Evolutionary conservation across 148 eudicot species (phyloP), one percentile per base, ranked within the genome.

Genomic region (Diospyros kaki): DNA sequence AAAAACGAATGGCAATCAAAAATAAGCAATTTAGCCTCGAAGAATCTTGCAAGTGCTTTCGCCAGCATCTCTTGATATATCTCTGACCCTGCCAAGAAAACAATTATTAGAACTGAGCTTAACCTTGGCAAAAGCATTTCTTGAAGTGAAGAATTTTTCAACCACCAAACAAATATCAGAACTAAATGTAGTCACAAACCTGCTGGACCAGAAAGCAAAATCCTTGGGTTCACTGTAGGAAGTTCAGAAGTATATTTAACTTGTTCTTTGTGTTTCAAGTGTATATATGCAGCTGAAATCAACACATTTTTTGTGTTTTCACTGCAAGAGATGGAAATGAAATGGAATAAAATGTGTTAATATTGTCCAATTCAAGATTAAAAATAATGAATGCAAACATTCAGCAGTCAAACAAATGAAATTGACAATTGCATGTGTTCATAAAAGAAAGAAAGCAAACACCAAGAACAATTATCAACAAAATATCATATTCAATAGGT

Each of bases 181-280:
- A 28, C 64, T 15, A 48, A 56, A 64, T 52, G 41, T 68, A 41
- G 12, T 64, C 40, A 74, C 81, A 62, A 61, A 94, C 98, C 97
- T 86, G 97, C 89, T 48, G 97, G 98, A 82, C 98, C 98, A 55
- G 97, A 92, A 61, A 94, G 97, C 81, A 94, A 88, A 79, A 94
- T 89, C 79, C 94, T 84, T 38, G 98, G 98, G 77, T 89, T 92
- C 76, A 94, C 79, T 61, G 96, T 92, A 54, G 93, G 86, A 58
- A 94, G 89, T 62, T 90, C 93, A 14, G 93, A 86, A 0, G 96
- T 84, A 81, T 83, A 90, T 82, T 92, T 94, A 39, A 84, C 93
- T 85, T 87, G 92, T 65, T 89, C 92, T 81, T 68, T 86, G 80
- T 90, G 93, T 89, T 89, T 94, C 81, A 94, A 68, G 80, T 90